Evolutionary conservation across 768 basidiomycete genomes (phyloP).

Genomic region (Hypholoma fasciculare): DNA sequence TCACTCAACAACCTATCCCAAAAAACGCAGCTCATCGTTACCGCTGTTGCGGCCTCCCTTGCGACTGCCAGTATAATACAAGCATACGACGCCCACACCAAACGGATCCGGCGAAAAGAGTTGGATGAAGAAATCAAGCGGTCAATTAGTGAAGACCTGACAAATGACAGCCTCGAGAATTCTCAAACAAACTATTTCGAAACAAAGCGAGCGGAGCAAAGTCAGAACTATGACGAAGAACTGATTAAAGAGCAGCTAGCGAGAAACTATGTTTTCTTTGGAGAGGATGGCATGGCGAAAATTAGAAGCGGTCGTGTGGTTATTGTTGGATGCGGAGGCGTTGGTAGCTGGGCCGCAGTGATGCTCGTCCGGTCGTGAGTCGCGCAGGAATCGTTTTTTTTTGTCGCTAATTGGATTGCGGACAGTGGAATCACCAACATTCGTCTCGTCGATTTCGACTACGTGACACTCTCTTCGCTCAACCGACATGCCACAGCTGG

Average conservation of each 20-base stretch:
- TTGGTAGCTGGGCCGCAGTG: conserved; percentile 94
- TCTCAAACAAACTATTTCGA: conserved; percentile 4
- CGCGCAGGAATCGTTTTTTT: neutral
- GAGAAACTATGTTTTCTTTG: conserved; percentile 93
- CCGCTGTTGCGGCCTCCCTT: conserved; percentile 64
- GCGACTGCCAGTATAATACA: conserved; percentile 61
- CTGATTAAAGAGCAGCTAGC: conserved; percentile 89
- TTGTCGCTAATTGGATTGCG: neutral
- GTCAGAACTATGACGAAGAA: conserved; percentile 63
- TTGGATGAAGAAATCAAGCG: conserved; percentile 59
- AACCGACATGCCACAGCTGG: conserved; percentile 93
- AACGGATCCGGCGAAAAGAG: conserved; percentile 47
- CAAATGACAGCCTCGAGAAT: conserved; percentile 9
- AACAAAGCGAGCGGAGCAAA: conserved; percentile 4
- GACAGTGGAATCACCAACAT: conserved; percentile 72
- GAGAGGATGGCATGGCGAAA: conserved; percentile 82
- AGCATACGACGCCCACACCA: conserved; percentile 52
- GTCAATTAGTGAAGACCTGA: conserved; percentile 34
- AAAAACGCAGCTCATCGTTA: conserved; percentile 61
- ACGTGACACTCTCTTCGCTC: conserved; percentile 91
- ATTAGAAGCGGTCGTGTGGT: conserved; percentile 78
- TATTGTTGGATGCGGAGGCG: conserved; percentile 93
- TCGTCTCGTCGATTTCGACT: conserved; percentile 92
- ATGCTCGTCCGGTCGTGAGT: conserved; percentile 91
- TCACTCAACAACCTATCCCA: conserved; percentile 50